Base-by-base conservation (phyloP, 345 rosid genomes). In the Chamaenerion angustifolium region DNA sequence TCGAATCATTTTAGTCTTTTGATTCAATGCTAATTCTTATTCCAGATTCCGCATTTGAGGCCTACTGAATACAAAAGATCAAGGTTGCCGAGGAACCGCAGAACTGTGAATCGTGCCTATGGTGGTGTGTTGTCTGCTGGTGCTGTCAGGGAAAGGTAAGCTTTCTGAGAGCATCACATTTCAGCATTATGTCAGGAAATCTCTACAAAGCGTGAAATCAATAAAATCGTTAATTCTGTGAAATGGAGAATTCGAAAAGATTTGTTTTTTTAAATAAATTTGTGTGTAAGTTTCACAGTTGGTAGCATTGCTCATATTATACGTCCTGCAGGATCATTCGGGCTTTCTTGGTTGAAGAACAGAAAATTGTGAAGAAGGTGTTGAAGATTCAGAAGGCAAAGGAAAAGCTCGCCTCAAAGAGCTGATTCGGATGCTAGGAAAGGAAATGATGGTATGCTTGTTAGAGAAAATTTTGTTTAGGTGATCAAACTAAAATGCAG, bases 51-150 rank as follows among this genome's bases (percentile, higher is more conserved):
- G 6, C 53, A 49, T 25, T 40, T 49, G 8, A 49, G 53, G 9
- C 53, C 53, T 5, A 12, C 53, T 1, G 53, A 49, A 17, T 49
- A 49, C 53, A 49, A 49, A 41, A 12, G 53, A 17, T 49, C 53
- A 13, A 49, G 92, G 43, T 69, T 79, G 62, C 50, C 82, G 9
- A 82, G 92, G 63, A 82, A 75, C 63, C 55, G 74, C 67, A 21
- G 25, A 21, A 21, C 25, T 21, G 25, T 21, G 25, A 21, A 21
- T 21, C 25, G 25, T 21, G 25, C 82, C 6, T 82, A 79, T 46
- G 92, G 92, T 49, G 87, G 92, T 56, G 92, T 82, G 8, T 62
- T 82, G 68, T 79, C 87, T 44, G 87, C 73, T 4, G 57, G 70
- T 41, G 87, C 80, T 46, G 84, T 79, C 13, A 69, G 82, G 64